Percentiles rank a stretch among this genome's conserved stretches.
These are phyloP conservation scores for Diplocarpon rosae DNA, from an alignment of 2,329 filamentous ascomycete species.

Conservation along the genomic window DNA sequence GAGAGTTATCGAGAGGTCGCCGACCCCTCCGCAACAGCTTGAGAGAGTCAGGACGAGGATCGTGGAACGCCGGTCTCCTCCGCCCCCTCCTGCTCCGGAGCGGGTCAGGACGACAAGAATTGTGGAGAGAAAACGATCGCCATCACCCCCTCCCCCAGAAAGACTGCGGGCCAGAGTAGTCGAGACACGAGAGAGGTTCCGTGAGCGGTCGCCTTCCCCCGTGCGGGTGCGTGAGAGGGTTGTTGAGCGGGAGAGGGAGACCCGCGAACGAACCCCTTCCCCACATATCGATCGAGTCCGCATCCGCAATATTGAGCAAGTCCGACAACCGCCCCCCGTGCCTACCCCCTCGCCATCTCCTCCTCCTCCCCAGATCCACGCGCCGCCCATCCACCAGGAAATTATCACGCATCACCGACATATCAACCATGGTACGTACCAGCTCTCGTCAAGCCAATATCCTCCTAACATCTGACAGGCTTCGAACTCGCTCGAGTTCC, in stretches of 20 bases:
- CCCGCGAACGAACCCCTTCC: constrained; percentile 20
- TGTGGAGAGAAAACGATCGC: constrained; percentile 18
- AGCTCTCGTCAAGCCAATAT: not conserved
- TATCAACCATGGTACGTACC: constrained; percentile 66
- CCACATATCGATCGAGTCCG: constrained; percentile 23
- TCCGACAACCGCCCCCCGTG: constrained; percentile 12
- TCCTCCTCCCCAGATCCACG: constrained; percentile 42
- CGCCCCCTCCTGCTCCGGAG: constrained; percentile 8
- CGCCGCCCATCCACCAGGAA: constrained; percentile 75
- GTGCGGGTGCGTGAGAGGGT: constrained; percentile 23
- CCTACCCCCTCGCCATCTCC: constrained; percentile 23
- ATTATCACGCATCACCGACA: constrained; percentile 74
- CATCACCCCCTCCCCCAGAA: constrained; percentile 20
- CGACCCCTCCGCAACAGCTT: constrained; percentile 8
- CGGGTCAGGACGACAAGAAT: constrained; percentile 15
- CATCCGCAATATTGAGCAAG: constrained; percentile 21
- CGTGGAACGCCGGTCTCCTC: constrained; percentile 13
- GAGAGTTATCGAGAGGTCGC: constrained; percentile 22
- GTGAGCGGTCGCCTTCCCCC: constrained; percentile 22
- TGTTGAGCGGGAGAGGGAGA: constrained; percentile 18
- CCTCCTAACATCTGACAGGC: constrained; percentile 18
- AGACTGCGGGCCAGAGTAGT: constrained; percentile 23
- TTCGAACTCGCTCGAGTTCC: constrained; percentile 21
- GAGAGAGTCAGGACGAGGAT: constrained; percentile 16
- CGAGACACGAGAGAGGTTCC: constrained; percentile 23